Conservation (phyloP, 208 protist genomes). For the Trypanosoma cruzi region DNA sequence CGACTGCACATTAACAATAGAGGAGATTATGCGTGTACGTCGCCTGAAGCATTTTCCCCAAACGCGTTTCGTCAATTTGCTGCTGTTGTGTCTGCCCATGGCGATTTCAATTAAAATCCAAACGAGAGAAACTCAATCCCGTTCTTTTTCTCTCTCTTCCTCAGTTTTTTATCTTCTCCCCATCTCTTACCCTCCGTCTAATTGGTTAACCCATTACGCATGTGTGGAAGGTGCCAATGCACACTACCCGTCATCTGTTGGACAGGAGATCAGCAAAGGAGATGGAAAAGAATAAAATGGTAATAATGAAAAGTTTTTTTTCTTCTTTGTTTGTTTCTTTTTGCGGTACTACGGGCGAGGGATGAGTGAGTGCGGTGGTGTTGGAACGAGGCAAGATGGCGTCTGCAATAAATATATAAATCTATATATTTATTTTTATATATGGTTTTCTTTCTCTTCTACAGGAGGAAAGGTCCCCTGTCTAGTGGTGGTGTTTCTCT, state of each 20-base stretch:
- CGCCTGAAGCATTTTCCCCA: neutral
- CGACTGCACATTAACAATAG: neutral
- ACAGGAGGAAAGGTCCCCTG: neutral
- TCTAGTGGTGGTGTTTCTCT: conserved; percentile 5
- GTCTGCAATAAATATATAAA: no score
- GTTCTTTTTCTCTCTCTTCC: neutral
- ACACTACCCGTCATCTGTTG: no score
- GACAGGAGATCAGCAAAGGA: no score
- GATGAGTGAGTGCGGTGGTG: no score
- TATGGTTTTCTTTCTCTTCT: neutral
- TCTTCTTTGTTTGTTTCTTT: no score
- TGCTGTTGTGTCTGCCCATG: neutral
- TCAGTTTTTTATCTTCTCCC: neutral
- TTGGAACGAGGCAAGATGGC: no score
- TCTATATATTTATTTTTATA: no score
- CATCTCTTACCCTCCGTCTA: neutral
- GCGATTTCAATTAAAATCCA: neutral
- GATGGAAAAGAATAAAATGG: no score
- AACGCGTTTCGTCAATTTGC: neutral
- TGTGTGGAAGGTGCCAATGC: no score
- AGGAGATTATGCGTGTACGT: neutral
- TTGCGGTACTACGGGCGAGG: no score
- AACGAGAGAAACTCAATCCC: neutral
- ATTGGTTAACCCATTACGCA: neutral
- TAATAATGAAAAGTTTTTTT: no score